Percentiles rank a stretch among this genome's conserved stretches.
Evolutionary conservation across 345 rosid species (phyloP).

Genomic region (Crucihimalaya himalaica): DNA sequence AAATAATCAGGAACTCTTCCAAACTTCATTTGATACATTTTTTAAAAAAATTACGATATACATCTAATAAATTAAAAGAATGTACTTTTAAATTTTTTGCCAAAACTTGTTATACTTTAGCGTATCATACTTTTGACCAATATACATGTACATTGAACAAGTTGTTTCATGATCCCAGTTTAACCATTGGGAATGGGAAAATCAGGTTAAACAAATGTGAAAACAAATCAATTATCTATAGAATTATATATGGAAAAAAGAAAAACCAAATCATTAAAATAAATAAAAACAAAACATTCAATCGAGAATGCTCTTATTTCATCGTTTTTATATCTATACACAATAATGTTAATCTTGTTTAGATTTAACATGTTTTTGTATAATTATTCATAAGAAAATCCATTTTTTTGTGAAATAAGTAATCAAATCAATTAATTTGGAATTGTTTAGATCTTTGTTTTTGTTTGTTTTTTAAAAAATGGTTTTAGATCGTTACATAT

Average conservation of each 20-base stretch:
- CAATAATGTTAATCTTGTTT: neutral
- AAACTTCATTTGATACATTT: neutral
- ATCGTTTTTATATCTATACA: neutral
- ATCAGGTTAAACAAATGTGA: neutral
- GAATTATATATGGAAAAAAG: neutral
- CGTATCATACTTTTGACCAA: neutral
- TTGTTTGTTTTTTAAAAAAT: neutral
- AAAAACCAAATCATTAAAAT: neutral
- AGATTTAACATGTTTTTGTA: neutral
- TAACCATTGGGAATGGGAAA: neutral
- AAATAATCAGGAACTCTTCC: neutral
- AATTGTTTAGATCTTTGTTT: neutral
- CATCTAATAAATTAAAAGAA: neutral
- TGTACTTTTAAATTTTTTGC: neutral
- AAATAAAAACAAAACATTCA: neutral
- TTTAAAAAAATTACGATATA: neutral
- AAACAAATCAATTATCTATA: neutral
- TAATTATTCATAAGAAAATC: neutral
- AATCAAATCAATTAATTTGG: neutral
- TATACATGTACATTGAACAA: neutral
- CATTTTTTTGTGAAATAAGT: neutral
- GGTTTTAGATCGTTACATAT: neutral
- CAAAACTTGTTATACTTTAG: neutral
- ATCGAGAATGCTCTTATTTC: conserved; percentile 2
- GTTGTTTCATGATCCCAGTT: neutral